Evolutionary conservation across 345 rosid species (phyloP).

Genomic region (Gossypium stocksii): DNA sequence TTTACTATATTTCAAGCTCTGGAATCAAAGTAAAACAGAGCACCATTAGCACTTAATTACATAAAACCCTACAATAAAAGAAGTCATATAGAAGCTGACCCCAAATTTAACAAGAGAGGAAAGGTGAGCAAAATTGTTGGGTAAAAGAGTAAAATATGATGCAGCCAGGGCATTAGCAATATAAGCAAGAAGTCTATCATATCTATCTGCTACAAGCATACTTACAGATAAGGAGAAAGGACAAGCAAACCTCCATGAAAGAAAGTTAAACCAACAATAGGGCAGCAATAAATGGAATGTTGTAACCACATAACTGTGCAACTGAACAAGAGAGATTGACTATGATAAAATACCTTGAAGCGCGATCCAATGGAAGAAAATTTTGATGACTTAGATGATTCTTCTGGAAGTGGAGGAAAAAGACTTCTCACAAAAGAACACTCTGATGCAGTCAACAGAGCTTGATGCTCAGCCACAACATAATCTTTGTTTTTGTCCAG

Average conservation of each 20-base stretch:
- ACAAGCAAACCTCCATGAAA: background rate
- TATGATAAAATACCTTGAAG: constrained; percentile 47
- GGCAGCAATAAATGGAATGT: background rate
- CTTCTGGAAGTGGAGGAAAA: constrained; percentile 68
- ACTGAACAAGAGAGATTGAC: background rate
- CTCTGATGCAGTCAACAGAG: constrained; percentile 50
- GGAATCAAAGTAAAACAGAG: background rate
- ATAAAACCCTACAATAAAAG: background rate
- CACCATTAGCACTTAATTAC: background rate
- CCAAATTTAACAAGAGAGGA: background rate
- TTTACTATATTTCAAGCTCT: background rate
- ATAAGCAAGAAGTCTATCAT: background rate
- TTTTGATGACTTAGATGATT: constrained; percentile 68
- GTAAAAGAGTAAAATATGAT: background rate
- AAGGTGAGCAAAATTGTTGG: background rate
- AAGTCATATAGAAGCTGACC: background rate
- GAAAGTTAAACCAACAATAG: background rate
- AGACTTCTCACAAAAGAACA: constrained; percentile 65
- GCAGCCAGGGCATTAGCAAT: background rate
- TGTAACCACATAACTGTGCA: background rate
- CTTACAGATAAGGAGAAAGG: background rate
- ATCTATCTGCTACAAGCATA: background rate
- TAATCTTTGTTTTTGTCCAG: constrained; percentile 78
- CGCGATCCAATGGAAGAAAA: constrained; percentile 77
- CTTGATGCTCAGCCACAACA: constrained; percentile 81